Evolutionary conservation across 805 yeast genomes (phyloP).

Genomic region (Debaryomyces tyrocola): DNA sequence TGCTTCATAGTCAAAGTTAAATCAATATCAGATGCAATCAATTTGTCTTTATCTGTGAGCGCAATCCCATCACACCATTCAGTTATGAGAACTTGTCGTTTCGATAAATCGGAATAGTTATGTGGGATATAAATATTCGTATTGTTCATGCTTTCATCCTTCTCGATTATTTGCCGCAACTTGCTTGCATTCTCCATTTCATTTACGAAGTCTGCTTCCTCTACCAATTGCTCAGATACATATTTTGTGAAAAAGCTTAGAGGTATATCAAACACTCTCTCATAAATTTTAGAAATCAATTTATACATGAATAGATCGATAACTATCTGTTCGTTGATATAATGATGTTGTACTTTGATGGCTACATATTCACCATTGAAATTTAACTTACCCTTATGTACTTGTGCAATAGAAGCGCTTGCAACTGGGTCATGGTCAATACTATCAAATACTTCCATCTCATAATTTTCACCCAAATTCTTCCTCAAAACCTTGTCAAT

Average conservation of each 20-base stretch:
- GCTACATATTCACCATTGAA: constrained; percentile 54
- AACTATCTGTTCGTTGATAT: constrained; percentile 57
- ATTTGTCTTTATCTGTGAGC: constrained; percentile 44
- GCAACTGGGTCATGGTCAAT: constrained; percentile 65
- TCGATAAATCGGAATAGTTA: constrained; percentile 45
- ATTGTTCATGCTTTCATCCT: constrained; percentile 40
- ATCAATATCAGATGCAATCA: constrained; percentile 42
- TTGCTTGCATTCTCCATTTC: constrained; percentile 55
- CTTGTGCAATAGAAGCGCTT: constrained; percentile 75
- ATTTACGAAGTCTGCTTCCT: constrained; percentile 61
- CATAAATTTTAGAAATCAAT: constrained; percentile 51
- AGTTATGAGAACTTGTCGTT: constrained; percentile 54
- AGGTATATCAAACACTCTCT: constrained; percentile 63
- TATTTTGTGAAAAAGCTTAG: constrained; percentile 55
- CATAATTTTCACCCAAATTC: constrained; percentile 46
- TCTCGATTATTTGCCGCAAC: constrained; percentile 35
- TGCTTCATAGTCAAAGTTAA: constrained; percentile 45
- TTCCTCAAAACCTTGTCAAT: constrained; percentile 40
- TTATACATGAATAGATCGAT: constrained; percentile 64
- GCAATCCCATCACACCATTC: constrained; percentile 81
- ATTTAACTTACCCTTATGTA: constrained; percentile 52
- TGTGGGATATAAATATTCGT: constrained; percentile 55
- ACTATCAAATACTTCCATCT: constrained; percentile 32
- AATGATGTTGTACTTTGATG: constrained; percentile 64
- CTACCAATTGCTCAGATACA: constrained; percentile 53